phyloP scores from a whole-genome alignment of 176 grass and related monocot genomes.

The Thalia dealbata region DNA sequence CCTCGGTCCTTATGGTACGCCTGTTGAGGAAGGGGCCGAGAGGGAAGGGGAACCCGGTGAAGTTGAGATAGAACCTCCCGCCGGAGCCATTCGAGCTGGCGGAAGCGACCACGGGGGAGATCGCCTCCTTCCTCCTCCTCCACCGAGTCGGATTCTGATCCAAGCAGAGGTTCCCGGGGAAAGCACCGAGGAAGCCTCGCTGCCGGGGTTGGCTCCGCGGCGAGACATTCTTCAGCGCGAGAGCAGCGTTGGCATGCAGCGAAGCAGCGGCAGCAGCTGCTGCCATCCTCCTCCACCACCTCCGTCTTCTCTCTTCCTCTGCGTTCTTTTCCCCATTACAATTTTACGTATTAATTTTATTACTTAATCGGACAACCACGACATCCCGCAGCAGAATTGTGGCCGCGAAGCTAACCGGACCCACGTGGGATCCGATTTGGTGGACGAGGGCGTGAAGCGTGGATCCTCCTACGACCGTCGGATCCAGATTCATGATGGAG shows the following conservation, averaged over 20 bases:
- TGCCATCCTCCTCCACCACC: conserved; percentile 14
- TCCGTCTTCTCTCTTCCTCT: not conserved
- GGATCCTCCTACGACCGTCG: not conserved
- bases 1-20: conserved; percentile 78
- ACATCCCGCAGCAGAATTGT: not conserved
- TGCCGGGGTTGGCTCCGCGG: not conserved
- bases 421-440: not conserved
- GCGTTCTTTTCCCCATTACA: not conserved
- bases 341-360: not conserved
- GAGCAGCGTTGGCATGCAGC: conserved; percentile 18
- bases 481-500: not conserved
- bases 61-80: conserved; percentile 75
- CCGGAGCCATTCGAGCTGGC: conserved; percentile 15
- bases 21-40: conserved; percentile 91
- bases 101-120: conserved; percentile 29
- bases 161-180: conserved; percentile 1
- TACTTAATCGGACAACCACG: too few species aligned
- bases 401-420: not conserved
- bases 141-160: not conserved
- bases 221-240: conserved; percentile 11
- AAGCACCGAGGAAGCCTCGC: not conserved
- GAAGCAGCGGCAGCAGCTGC: conserved; percentile 20
- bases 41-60: conserved; percentile 96
- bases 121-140: conserved; percentile 2
- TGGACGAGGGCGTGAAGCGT: not conserved